Evolutionary conservation across 225 moss, liverwort and hornwort genomes (phyloP).

Genomic region (Pleurozium schreberi): DNA sequence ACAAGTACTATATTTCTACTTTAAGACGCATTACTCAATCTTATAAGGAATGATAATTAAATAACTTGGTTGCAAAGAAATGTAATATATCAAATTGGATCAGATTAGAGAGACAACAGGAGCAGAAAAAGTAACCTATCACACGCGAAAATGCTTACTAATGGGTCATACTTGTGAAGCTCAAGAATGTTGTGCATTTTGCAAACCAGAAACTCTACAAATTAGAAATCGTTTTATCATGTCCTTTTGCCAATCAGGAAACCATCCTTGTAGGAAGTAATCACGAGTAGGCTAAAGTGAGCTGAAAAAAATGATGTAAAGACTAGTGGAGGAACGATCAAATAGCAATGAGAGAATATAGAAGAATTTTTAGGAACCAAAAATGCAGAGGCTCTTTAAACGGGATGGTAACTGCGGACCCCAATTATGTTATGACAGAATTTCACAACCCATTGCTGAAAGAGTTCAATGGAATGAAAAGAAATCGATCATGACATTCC

Average conservation of each 20-base stretch:
- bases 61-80: neutral
- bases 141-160: neutral
- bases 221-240: neutral
- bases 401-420: neutral
- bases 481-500: neutral
- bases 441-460: too few species aligned
- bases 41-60: neutral
- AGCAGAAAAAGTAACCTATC: neutral
- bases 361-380: neutral
- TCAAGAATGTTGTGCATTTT: neutral
- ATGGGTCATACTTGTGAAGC: neutral
- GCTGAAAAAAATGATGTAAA: neutral
- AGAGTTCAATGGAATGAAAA: neutral
- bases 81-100: neutral
- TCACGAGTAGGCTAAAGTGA: neutral
- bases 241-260: neutral
- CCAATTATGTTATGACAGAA: too few species aligned
- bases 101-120: neutral
- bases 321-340: neutral
- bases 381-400: neutral
- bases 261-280: neutral
- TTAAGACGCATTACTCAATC: neutral
- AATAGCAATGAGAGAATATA: neutral
- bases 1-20: neutral
- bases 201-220: neutral